These are phyloP conservation scores for Fusarium longipes DNA, from an alignment of 2,329 filamentous ascomycete species.

Conservation along the genomic window DNA sequence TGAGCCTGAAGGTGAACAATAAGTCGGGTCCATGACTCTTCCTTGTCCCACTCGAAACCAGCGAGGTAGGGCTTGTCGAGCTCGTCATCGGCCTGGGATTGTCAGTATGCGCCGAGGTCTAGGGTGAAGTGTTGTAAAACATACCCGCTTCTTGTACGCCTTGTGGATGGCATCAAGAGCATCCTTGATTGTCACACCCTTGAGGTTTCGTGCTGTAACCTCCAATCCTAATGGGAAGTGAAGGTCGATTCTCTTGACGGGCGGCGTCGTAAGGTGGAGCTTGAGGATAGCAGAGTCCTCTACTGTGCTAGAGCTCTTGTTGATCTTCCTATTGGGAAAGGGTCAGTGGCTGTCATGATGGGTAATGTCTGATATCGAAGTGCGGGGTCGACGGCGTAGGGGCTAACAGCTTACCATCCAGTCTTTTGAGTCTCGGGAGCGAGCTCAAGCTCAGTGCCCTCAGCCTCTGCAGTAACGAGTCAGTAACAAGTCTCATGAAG, in stretches of 20 bases:
- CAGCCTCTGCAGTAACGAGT: constrained; percentile 68
- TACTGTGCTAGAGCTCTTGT: constrained; percentile 80
- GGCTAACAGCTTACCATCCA: constrained; percentile 74
- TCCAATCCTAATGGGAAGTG: constrained; percentile 89
- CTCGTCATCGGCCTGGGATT: constrained; percentile 84
- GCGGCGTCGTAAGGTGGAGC: constrained; percentile 80
- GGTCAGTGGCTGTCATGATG: constrained; percentile 10
- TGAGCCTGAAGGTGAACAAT: constrained; percentile 86
- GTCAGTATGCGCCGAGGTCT: constrained; percentile 1
- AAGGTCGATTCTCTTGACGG: constrained; percentile 93
- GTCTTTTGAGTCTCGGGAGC: constrained; percentile 86
- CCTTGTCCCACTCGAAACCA: constrained; percentile 96
- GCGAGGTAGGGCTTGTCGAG: constrained; percentile 87
- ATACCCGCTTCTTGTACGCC: constrained; percentile 94
- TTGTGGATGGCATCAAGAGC: constrained; percentile 95
- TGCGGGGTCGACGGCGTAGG: constrained; percentile 4
- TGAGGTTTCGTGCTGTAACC: constrained; percentile 89
- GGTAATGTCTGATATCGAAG: background rate
- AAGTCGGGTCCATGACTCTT: constrained; percentile 89
- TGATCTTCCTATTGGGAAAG: constrained; percentile 84
- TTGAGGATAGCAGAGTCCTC: constrained; percentile 89
- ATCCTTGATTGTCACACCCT: constrained; percentile 97
- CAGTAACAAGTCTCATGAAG: constrained; percentile 14
- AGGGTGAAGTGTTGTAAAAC: constrained; percentile 44
- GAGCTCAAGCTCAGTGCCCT: constrained; percentile 77